Base-by-base conservation (phyloP, 441 rosid genomes). In the Brassica hybrid region DNA sequence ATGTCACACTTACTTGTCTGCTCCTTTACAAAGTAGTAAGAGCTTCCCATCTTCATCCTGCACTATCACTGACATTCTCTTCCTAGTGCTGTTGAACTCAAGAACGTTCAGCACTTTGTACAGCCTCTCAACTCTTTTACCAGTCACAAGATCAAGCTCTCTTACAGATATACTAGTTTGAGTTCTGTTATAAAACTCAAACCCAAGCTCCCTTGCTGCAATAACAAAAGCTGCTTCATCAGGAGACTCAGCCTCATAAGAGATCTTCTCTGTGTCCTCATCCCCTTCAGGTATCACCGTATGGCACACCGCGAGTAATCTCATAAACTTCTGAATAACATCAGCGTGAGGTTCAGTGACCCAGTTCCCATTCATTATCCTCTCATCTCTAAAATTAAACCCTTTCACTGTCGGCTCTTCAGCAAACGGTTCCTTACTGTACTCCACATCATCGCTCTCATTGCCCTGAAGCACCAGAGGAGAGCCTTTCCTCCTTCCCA, bases 181-280 rank as follows among this genome's bases (percentile, higher is more conserved):
- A 45, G 95, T 89, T 82, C 97, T 88, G 72, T 87, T 88, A 65
- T 61, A 90, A 76, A 94, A 92, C 78, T 86, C 89, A 81, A 92
- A 94, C 43, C 98, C 98, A 75, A 92, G 88, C 77, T 92, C 97
- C 78, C 91, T 85, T 10, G 98, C 97, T 21, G 95, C 98, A 80
- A 90, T 87, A 54, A 94, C 94, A 41, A 94, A 92, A 13, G 98
- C 98, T 36, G 97, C 93, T 82, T 94, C 98, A 80, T 94, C 98
- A 0, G 98, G 98, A 17, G 98, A 94, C 69, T 94, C 98, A n/a
- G 97, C 98, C 81, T 94, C 97, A 45, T 94, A 94, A 19, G 91
- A 78, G 64, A 84, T 80, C 60, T 64, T 79, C 52, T 85, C 92
- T 8, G 81, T 85, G 72, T 84, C 94, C 83, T 89, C 97, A 79